Percentiles rank a stretch among this genome's conserved stretches.
These are phyloP conservation scores for Saururus chinensis DNA, from an alignment of 164 flowering plant genomes.

Conservation along the genomic window DNA sequence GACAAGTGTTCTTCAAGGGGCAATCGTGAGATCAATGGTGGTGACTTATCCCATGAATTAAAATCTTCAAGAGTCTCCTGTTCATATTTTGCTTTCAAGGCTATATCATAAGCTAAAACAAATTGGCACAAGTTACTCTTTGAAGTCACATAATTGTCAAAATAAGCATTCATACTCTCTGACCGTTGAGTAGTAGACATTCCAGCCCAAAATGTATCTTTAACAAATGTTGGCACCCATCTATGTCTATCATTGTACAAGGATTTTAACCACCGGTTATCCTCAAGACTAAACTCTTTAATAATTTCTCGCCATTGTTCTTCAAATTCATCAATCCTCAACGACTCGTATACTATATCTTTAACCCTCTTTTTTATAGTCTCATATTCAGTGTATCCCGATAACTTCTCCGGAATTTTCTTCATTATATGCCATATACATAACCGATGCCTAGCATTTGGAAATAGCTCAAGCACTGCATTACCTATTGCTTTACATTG, in stretches of 20 bases:
- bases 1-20: neutral
- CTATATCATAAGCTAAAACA: neutral
- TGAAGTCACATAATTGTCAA: neutral
- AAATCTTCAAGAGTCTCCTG: neutral
- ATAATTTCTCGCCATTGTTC: neutral
- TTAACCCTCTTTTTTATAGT: neutral
- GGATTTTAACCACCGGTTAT: neutral
- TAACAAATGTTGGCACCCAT: neutral
- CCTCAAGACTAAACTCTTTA: too few species aligned
- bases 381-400: too few species aligned
- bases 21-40: neutral
- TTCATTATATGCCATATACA: neutral
- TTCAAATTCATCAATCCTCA: neutral
- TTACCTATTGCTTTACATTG: neutral
- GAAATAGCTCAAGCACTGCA: neutral
- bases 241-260: neutral
- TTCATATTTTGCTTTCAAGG: neutral
- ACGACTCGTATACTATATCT: neutral
- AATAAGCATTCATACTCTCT: neutral
- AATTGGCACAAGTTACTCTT: neutral
- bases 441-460: neutral
- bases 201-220: neutral
- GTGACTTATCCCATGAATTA: neutral
- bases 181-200: neutral
- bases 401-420: too few species aligned